A percentile compares a stretch with the other conserved stretches of the same genome.
Conservation (phyloP, 768 basidiomycete species). For the Peribolospora baueri region DNA sequence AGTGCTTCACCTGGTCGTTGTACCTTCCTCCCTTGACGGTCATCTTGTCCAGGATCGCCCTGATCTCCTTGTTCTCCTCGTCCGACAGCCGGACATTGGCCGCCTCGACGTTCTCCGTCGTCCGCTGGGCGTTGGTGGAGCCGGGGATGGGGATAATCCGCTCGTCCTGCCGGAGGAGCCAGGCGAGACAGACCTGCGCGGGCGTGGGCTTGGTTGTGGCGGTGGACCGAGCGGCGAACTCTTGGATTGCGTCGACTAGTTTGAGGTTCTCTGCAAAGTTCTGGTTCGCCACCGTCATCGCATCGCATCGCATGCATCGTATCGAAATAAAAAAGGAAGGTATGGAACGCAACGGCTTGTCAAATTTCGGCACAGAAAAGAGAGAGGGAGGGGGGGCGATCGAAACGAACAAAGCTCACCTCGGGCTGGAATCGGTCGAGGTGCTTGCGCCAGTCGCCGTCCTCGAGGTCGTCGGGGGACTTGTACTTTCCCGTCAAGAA, state of each 20-base stretch:
- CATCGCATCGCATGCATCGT: too few relatives aligned
- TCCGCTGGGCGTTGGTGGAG: constrained; percentile 15
- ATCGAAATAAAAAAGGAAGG: background rate
- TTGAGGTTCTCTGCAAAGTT: too few relatives aligned
- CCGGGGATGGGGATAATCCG: constrained; percentile 31
- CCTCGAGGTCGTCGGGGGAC: constrained; percentile 17
- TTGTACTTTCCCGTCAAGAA: constrained; percentile 17
- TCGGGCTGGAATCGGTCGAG: constrained; percentile 14
- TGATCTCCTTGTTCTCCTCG: constrained; percentile 13
- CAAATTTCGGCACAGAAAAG: background rate
- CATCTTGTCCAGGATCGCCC: constrained; percentile 7
- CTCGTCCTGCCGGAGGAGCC: constrained; percentile 23
- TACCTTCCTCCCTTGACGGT: background rate
- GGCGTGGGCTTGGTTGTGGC: too few relatives aligned
- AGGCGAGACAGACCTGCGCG: constrained; percentile 23
- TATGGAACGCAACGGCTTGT: background rate
- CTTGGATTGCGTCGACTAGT: too few relatives aligned
- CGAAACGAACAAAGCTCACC: constrained; percentile 7
- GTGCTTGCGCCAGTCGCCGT: constrained; percentile 13
- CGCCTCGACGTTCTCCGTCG: constrained; percentile 12
- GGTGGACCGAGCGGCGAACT: too few relatives aligned
- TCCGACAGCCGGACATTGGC: constrained; percentile 13
- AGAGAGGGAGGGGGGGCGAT: background rate
- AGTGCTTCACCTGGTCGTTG: background rate
- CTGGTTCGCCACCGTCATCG: too few relatives aligned